These are phyloP conservation scores for Sporormia fimetaria DNA, from an alignment of 495 filamentous ascomycete species.

Conservation along the genomic window DNA sequence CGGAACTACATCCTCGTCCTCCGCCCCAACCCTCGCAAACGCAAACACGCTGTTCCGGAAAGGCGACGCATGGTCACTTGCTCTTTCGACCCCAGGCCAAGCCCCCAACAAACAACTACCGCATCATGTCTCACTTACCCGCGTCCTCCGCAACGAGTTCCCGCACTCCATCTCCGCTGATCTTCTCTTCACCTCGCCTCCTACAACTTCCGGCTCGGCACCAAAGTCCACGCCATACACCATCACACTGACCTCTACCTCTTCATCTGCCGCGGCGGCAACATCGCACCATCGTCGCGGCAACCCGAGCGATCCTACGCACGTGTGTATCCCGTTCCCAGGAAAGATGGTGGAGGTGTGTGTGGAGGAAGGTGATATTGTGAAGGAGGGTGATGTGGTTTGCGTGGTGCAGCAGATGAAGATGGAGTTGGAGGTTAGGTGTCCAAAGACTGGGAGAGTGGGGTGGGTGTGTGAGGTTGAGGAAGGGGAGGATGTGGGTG, in stretches of 20 bases:
- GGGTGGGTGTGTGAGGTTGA: constrained; percentile 47
- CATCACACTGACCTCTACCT: constrained; percentile 39
- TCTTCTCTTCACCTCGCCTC: constrained; percentile 42
- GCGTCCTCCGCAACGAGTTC: constrained; percentile 48
- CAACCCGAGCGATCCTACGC: constrained; percentile 40
- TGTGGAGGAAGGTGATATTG: constrained; percentile 42
- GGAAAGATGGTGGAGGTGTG: constrained; percentile 49
- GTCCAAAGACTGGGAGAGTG: constrained; percentile 38
- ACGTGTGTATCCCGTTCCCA: constrained; percentile 47
- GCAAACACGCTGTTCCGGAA: constrained; percentile 41
- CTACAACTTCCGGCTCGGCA: constrained; percentile 18
- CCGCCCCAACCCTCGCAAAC: constrained; percentile 3
- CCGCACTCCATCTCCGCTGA: constrained; percentile 44
- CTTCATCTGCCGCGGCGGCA: constrained; percentile 39
- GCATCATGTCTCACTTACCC: constrained; percentile 41
- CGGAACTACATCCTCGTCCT: not conserved
- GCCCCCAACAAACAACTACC: constrained; percentile 15
- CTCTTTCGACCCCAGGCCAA: constrained; percentile 31
- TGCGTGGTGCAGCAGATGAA: constrained; percentile 58
- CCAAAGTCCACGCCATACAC: constrained; percentile 31
- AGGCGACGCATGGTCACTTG: constrained; percentile 47
- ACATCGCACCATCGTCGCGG: constrained; percentile 42
- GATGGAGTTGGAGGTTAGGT: constrained; percentile 52
- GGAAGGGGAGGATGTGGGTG: constrained; percentile 49
- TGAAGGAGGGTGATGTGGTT: constrained; percentile 45